These are phyloP conservation scores for Calophaca sinica DNA, from an alignment of 306 rosid genomes.

Conservation along the genomic window DNA sequence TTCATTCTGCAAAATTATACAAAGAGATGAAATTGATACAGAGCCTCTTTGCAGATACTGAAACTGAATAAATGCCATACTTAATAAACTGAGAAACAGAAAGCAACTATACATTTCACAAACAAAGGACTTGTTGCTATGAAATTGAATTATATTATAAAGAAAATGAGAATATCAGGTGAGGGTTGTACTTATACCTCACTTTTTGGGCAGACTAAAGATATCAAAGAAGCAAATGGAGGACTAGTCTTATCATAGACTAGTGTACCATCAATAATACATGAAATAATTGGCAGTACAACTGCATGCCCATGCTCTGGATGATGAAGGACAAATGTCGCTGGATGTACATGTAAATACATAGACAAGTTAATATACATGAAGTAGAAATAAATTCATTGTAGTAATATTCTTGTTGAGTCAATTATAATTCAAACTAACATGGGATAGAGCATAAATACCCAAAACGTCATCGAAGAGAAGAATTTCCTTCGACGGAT, in stretches of 20 bases:
- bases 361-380: conserved; percentile 50
- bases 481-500: conserved; percentile 78
- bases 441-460: conserved; percentile 61
- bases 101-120: neutral
- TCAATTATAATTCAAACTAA: conserved; percentile 46
- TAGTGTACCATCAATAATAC: conserved; percentile 84
- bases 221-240: conserved; percentile 94
- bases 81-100: conserved; percentile 7
- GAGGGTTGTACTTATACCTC: conserved; percentile 71
- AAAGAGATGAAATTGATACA: conserved; percentile 29
- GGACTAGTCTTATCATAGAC: conserved; percentile 77
- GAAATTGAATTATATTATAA: conserved; percentile 24
- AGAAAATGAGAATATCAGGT: conserved; percentile 33
- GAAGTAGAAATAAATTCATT: conserved; percentile 28
- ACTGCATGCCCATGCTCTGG: conserved; percentile 99
- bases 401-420: conserved; percentile 29
- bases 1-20: conserved; percentile 65
- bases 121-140: too few species aligned
- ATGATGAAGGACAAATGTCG: conserved; percentile 93
- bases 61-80: conserved; percentile 15
- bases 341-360: conserved; percentile 61
- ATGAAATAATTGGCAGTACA: conserved; percentile 94
- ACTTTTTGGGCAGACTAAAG: conserved; percentile 81
- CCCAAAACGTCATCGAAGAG: conserved; percentile 98
- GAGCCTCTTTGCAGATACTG: conserved; percentile 20